Conservation (phyloP, 1,284 basidiomycete genomes). For the Ganoderma lucidum region DNA sequence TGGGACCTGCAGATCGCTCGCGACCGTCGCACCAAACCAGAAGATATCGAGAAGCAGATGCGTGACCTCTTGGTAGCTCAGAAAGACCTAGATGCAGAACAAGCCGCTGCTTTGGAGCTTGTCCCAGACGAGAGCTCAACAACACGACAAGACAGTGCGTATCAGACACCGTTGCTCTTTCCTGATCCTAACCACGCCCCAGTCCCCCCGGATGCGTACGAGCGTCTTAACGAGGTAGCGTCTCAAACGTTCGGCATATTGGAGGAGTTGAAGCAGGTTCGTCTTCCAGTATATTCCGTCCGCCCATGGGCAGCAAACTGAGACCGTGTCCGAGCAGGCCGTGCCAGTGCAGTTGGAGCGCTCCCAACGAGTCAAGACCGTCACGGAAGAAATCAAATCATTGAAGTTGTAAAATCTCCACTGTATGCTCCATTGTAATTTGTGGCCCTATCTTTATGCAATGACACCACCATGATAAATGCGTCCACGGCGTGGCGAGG, state of each 20-base stretch:
- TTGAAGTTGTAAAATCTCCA: conserved; percentile 49
- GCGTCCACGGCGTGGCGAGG: neutral
- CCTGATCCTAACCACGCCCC: neutral
- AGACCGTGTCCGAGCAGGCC: conserved; percentile 43
- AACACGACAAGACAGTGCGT: conserved; percentile 26
- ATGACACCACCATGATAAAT: neutral
- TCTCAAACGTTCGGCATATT: conserved; percentile 45
- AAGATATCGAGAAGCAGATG: conserved; percentile 14
- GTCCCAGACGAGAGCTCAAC: conserved; percentile 19
- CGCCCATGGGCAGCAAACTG: neutral
- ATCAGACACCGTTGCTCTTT: neutral
- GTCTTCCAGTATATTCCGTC: neutral
- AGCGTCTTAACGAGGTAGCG: conserved; percentile 35
- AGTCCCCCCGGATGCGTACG: conserved; percentile 37
- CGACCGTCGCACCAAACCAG: conserved; percentile 14
- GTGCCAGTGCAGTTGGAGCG: conserved; percentile 55
- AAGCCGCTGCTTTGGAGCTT: conserved; percentile 7
- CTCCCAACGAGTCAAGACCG: conserved; percentile 48
- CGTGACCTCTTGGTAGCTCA: conserved; percentile 12
- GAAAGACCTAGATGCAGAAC: conserved; percentile 4
- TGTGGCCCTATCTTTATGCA: conserved; percentile 29
- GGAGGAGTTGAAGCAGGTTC: conserved; percentile 62
- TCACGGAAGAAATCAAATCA: conserved; percentile 54
- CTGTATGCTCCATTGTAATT: conserved; percentile 27
- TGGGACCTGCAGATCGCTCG: conserved; percentile 16